Conservation (phyloP, 140 eudicot species). For the Senecio squalidus region DNA sequence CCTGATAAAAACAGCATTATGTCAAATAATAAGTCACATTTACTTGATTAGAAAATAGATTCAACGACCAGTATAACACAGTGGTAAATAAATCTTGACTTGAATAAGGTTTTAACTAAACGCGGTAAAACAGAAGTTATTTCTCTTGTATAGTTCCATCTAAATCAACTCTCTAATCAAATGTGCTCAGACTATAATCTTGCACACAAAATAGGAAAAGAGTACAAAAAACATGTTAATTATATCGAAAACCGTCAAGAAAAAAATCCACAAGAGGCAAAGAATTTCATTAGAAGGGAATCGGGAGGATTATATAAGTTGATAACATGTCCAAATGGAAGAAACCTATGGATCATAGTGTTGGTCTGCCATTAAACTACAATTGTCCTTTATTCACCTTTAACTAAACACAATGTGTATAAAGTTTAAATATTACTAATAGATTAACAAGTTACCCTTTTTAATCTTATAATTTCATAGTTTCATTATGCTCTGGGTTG, state of each 20-base stretch:
- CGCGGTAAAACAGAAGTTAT: not conserved
- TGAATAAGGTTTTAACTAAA: not conserved
- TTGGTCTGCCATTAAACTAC: too few species aligned
- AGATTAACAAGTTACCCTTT: not conserved
- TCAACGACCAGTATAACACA: constrained; percentile 8
- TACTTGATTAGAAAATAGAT: not conserved
- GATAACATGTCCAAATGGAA: too few species aligned
- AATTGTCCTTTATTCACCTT: not conserved
- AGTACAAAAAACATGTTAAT: not conserved
- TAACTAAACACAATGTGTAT: too few species aligned
- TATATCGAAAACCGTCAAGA: too few species aligned
- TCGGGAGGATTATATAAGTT: too few species aligned
- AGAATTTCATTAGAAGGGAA: too few species aligned
- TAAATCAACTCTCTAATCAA: not conserved
- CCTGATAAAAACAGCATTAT: constrained; percentile 44
- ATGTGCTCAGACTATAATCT: too few species aligned
- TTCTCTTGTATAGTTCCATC: not conserved
- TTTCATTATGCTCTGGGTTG: not conserved
- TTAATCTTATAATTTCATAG: not conserved
- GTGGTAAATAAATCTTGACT: not conserved
- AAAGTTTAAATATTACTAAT: too few species aligned
- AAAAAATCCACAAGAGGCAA: too few species aligned
- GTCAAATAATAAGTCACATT: constrained; percentile 6
- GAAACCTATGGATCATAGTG: too few species aligned
- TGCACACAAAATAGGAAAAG: not conserved